Conservation (phyloP, 2,329 filamentous ascomycete genomes). For the Mariannaea elegans region DNA sequence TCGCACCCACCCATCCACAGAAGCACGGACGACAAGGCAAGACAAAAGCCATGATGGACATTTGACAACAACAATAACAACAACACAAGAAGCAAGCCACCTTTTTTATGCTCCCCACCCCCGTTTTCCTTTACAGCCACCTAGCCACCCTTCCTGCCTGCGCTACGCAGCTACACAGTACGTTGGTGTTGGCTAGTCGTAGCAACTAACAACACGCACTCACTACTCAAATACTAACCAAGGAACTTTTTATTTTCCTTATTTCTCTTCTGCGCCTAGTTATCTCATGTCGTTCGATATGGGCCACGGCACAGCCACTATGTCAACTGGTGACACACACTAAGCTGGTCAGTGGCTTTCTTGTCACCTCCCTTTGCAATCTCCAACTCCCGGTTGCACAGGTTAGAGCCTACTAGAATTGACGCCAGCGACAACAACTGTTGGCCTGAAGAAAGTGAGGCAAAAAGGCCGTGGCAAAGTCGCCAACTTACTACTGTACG, state of each 20-base stretch:
- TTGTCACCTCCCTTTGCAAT: slow-evolving; percentile 15
- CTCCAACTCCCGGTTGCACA: slow-evolving; percentile 10
- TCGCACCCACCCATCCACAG: not conserved
- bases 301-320: slow-evolving; percentile 7
- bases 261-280: not conserved
- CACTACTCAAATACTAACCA: not conserved
- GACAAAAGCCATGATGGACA: not conserved
- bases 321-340: slow-evolving; percentile 21
- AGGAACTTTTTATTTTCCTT: not conserved
- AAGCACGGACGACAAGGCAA: no score
- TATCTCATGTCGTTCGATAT: not conserved
- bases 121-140: no score
- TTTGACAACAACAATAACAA: no score
- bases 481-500: not conserved
- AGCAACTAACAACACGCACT: no score
- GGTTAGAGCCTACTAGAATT: not conserved
- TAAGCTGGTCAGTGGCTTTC: slow-evolving; percentile 15
- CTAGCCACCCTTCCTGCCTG: no score
- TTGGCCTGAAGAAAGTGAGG: not conserved
- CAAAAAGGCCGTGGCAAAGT: not conserved
- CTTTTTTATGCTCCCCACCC: no score
- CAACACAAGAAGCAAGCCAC: no score
- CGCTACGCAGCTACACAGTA: no score
- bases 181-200: no score
- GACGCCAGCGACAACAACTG: not conserved